Evolutionary conservation across 1,139 yeast genomes (phyloP).

Genomic region (Taphrina communis): DNA sequence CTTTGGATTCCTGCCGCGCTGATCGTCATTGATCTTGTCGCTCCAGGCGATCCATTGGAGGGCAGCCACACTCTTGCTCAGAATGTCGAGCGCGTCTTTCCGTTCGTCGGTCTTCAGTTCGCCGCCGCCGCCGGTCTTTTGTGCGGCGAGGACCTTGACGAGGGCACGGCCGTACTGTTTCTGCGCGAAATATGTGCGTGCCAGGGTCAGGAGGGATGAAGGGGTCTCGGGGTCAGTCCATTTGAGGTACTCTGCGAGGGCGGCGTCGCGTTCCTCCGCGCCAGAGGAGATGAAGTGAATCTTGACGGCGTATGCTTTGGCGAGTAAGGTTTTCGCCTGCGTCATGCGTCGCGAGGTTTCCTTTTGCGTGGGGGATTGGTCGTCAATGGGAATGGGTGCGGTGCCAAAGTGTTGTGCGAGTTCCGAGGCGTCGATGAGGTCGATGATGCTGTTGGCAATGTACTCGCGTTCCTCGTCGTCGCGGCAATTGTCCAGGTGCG

Average conservation of each 20-base stretch:
- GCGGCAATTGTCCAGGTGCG: constrained; percentile 35
- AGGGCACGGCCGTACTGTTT: constrained; percentile 41
- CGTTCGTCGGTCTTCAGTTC: constrained; percentile 34
- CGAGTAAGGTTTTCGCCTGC: constrained; percentile 12
- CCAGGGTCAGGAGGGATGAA: constrained; percentile 26
- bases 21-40: constrained; percentile 15
- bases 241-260: constrained; percentile 19
- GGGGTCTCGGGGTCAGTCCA: constrained; percentile 34
- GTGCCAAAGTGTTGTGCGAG: constrained; percentile 40
- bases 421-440: constrained; percentile 36
- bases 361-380: constrained; percentile 10
- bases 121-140: background rate
- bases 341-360: constrained; percentile 3
- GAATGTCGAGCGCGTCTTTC: constrained; percentile 22
- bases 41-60: constrained; percentile 34
- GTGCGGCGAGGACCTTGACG: constrained; percentile 28
- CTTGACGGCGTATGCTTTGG: constrained; percentile 33
- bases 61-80: constrained; percentile 1
- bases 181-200: constrained; percentile 15
- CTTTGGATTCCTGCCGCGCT: constrained; percentile 23
- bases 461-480: constrained; percentile 33
- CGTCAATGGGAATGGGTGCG: constrained; percentile 4
- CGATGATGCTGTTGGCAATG: constrained; percentile 35
- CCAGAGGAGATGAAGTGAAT: background rate
- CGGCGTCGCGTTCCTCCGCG: constrained; percentile 14